Evolutionary conservation across 2,329 filamentous ascomycete genomes (phyloP).

Genomic region (Dactylellina cionopaga): DNA sequence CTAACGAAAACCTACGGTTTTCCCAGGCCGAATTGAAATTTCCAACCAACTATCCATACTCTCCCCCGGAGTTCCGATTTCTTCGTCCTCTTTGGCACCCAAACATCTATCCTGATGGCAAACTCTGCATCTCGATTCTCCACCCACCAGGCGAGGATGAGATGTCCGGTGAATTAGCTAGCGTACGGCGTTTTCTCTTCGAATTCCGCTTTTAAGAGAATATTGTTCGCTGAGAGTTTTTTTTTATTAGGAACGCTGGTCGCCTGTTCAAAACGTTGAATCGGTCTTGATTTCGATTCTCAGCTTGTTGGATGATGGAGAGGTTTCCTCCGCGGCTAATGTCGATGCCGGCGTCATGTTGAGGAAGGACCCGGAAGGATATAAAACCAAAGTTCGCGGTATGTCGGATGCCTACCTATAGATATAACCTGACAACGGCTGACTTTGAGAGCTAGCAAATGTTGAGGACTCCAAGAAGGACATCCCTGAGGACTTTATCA

Average conservation of each 20-base stretch:
- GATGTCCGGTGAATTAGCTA: conserved; percentile 88
- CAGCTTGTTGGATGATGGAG: conserved; percentile 89
- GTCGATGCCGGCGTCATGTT: conserved; percentile 91
- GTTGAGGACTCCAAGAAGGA: conserved; percentile 79
- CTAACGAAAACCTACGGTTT: background rate
- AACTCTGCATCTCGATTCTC: conserved; percentile 94
- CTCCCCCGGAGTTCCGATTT: conserved; percentile 89
- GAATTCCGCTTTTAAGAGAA: background rate
- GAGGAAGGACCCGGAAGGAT: conserved; percentile 75
- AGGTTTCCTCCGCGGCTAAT: conserved; percentile 92
- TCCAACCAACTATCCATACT: conserved; percentile 86
- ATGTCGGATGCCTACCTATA: background rate
- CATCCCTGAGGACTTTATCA: conserved; percentile 79
- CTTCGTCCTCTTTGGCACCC: conserved; percentile 83
- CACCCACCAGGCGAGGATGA: conserved; percentile 91
- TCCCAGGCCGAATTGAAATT: conserved; percentile 82
- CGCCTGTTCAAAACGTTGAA: conserved; percentile 90
- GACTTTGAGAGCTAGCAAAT: conserved; percentile 64
- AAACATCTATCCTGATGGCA: conserved; percentile 90
- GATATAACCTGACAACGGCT: conserved; percentile 65
- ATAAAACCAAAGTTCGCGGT: conserved; percentile 67
- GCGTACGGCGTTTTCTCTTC: conserved; percentile 59
- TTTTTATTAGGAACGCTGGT: conserved; percentile 81
- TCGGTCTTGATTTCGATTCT: conserved; percentile 93
- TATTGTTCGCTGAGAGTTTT: conserved; percentile 10